Evolutionary conservation across 257 asterid species (phyloP).

Genomic region (Linderniella brevidens): DNA sequence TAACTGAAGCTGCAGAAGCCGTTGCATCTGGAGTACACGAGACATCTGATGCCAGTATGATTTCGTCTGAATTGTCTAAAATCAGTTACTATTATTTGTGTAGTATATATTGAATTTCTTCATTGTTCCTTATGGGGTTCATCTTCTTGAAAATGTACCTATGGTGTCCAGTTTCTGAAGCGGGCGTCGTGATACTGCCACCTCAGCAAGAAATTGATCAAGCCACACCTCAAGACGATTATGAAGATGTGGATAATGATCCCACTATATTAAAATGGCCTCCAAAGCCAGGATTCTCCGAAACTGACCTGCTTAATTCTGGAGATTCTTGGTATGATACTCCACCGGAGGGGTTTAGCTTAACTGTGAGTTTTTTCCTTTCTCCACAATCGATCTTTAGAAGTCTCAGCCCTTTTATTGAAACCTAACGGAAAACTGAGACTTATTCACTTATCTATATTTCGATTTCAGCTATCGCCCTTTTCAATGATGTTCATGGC

Average conservation of each 20-base stretch:
- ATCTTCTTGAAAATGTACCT: constrained; percentile 1
- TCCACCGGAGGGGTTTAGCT: constrained; percentile 63
- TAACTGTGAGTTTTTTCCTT: constrained; percentile 35
- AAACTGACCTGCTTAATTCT: constrained; percentile 46
- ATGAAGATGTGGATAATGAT: constrained; percentile 28
- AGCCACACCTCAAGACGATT: constrained; percentile 19
- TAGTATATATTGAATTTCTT: constrained; percentile 9
- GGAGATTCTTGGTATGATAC: constrained; percentile 68
- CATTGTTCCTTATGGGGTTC: constrained; percentile 15
- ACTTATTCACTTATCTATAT: neutral
- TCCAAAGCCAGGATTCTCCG: constrained; percentile 37
- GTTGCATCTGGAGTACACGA: constrained; percentile 54
- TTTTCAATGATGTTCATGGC: constrained; percentile 76
- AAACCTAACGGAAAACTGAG: neutral
- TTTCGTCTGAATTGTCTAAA: constrained; percentile 6
- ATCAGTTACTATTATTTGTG: constrained; percentile 3
- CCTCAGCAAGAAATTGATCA: constrained; percentile 27
- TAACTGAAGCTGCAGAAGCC: constrained; percentile 68
- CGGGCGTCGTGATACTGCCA: constrained; percentile 58
- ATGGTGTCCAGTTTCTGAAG: constrained; percentile 44
- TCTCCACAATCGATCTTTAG: neutral
- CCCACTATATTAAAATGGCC: constrained; percentile 53
- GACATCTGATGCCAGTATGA: constrained; percentile 62
- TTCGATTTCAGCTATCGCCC: constrained; percentile 60
- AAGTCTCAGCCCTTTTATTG: neutral